Percentiles rank a stretch among this genome's conserved stretches.
These are phyloP conservation scores for Scleroderma bovista DNA, from an alignment of 768 basidiomycete genomes.

Conservation along the genomic window DNA sequence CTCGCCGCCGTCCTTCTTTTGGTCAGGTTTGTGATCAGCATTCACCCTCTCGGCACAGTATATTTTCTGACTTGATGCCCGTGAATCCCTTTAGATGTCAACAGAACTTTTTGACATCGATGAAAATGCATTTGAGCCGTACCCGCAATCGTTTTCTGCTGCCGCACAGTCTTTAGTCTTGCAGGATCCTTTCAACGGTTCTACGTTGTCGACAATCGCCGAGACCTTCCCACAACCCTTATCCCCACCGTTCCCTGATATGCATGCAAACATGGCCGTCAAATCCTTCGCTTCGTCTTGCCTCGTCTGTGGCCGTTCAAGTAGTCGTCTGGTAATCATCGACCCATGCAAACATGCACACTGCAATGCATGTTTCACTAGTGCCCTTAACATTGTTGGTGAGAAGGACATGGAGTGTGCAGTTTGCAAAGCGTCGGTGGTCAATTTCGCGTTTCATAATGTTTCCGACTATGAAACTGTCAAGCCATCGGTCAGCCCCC, in stretches of 20 bases:
- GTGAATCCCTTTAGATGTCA: constrained; percentile 31
- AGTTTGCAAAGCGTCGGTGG: constrained; percentile 66
- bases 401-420: constrained; percentile 87
- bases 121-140: constrained; percentile 59
- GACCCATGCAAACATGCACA: constrained; percentile 72
- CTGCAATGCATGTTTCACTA: constrained; percentile 78
- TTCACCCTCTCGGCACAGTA: constrained; percentile 3
- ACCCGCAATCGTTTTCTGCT: constrained; percentile 35
- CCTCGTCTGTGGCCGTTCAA: constrained; percentile 55
- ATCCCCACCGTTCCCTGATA: constrained; percentile 16
- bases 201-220: constrained; percentile 28
- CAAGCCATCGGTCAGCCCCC: constrained; percentile 8
- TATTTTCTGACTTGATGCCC: constrained; percentile 10
- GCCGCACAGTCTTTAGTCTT: constrained; percentile 30
- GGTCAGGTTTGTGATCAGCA: constrained; percentile 34
- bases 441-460: constrained; percentile 55
- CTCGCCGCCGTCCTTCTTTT: constrained; percentile 35
- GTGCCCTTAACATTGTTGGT: constrained; percentile 83
- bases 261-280: constrained; percentile 16
- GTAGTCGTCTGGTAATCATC: constrained; percentile 54
- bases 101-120: constrained; percentile 69
- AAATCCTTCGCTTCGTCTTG: constrained; percentile 34
- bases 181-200: constrained; percentile 40
- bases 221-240: constrained; percentile 23
- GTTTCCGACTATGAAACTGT: constrained; percentile 21